Evolutionary conservation across 805 yeast species (phyloP), one percentile per base, ranked within the genome.

Genomic region (Hagleromyces aurorensis): DNA sequence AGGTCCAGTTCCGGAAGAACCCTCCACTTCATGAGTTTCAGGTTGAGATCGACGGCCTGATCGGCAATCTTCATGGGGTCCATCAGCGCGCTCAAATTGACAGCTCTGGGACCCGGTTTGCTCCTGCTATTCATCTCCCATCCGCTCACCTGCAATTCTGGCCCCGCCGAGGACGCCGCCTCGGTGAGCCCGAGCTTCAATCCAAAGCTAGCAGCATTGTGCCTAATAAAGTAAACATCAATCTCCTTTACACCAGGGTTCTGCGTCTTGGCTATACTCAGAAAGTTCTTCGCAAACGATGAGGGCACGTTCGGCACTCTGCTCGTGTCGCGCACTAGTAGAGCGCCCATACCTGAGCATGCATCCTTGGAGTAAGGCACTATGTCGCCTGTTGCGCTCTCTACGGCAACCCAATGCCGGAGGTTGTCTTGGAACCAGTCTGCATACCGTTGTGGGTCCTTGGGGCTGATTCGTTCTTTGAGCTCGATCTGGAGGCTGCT

Each of bases 21-120:
- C 42, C 98, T 68, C 99, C 99, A 91, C 50, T 86, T 85, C 98
- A 91, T 91, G 25, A 91, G 62, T 58, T 84, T 83, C 35, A 91
- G 62, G 50, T 91, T 91, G 33, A 91, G 66, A 52, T 87, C 96
- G 5, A 86, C 87, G 0, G 96, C 89, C 55, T 93, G 97, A 36
- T 79, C 82, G 0, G 96, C 89, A 13, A 91, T 62, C 40, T 80
- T 77, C 8, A 65, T 40, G 0, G 98, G 98, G 51, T 89, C 77
- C 20, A 89, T 73, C 24, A 91, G 61, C 1, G 85, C 59, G 1
- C 91, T 86, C 32, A 91, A 55, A 52, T 93, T 91, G 0, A 94
- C 86, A 13, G 78, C 42, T 47, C 85, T 84, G 1, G 97, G 96
- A 0, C 79, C 78, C 9, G 87, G 61, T 44, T 77, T 78, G 1